phyloP scores from a whole-genome alignment of 2,329 filamentous ascomycete genomes.

The Clarireedia sp. region DNA sequence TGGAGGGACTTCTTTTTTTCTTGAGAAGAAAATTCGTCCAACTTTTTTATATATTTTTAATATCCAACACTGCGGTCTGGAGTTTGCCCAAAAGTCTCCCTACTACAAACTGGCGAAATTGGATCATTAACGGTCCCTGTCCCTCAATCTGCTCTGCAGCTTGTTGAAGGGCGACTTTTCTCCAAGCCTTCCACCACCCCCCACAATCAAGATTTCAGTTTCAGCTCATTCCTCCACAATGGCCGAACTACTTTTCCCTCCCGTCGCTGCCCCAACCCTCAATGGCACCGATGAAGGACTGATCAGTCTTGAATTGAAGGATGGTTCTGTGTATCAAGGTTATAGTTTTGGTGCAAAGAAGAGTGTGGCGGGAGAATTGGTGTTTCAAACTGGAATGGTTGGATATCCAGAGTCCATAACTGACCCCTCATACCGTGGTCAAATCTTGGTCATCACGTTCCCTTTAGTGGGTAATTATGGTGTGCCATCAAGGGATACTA shows the following conservation, averaged over 20 bases:
- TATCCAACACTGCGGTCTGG: no score
- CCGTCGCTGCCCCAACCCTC: conserved; percentile 19
- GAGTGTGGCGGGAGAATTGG: conserved; percentile 91
- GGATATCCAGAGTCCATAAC: conserved; percentile 93
- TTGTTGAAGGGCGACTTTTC: conserved; percentile 12
- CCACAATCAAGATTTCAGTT: not conserved
- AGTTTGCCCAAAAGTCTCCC: no score
- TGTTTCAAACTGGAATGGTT: conserved; percentile 99
- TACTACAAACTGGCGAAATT: conserved; percentile 7
- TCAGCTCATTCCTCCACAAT: conserved; percentile 6
- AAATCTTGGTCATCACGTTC: conserved; percentile 95
- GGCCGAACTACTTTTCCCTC: conserved; percentile 16
- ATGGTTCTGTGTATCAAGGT: conserved; percentile 85
- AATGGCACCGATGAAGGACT: conserved; percentile 45
- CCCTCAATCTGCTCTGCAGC: conserved; percentile 15
- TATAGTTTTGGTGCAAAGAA: conserved; percentile 94
- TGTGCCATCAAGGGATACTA: conserved; percentile 76
- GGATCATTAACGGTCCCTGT: conserved; percentile 5
- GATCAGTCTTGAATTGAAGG: conserved; percentile 84
- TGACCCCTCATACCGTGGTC: conserved; percentile 79
- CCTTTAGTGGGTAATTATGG: conserved; percentile 96
- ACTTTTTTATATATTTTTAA: no score
- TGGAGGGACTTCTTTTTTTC: no score
- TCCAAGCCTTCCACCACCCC: not conserved
- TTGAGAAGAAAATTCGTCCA: no score